Conservation (phyloP, 2,329 filamentous ascomycete genomes). For the Anthostomella pinea region DNA sequence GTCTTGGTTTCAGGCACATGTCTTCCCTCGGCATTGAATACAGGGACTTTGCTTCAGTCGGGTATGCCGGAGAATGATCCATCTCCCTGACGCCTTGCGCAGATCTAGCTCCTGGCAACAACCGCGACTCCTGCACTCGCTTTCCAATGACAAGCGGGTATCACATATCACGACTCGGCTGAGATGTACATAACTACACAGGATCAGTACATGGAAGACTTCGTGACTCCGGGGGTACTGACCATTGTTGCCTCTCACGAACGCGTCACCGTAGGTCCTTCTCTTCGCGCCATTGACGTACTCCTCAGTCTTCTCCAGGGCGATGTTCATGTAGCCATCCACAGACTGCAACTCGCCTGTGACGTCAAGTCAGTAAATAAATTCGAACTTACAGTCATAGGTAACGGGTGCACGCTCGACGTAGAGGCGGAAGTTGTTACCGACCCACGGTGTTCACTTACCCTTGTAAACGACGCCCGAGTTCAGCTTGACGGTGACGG, state of each 20-base stretch:
- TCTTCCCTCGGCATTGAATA: no score
- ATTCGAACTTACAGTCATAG: not conserved
- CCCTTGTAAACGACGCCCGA: slow-evolving; percentile 99
- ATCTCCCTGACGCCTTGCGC: no score
- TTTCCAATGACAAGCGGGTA: no score
- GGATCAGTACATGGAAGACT: slow-evolving; percentile 16
- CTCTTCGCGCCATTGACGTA: slow-evolving; percentile 81
- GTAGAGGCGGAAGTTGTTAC: no score
- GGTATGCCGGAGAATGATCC: no score
- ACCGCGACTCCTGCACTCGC: no score
- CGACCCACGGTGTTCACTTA: slow-evolving; percentile 39
- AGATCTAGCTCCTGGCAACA: no score
- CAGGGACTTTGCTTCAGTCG: no score
- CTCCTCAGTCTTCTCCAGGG: slow-evolving; percentile 92
- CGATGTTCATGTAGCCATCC: slow-evolving; percentile 99
- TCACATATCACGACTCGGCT: slow-evolving; percentile 49
- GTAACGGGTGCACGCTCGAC: no score
- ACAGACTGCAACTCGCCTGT: slow-evolving; percentile 92
- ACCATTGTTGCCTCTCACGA: slow-evolving; percentile 97
- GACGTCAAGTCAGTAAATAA: no score
- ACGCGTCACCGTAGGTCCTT: slow-evolving; percentile 87
- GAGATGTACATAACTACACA: slow-evolving; percentile 67
- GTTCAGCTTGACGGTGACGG: slow-evolving; percentile 96
- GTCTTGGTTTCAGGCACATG: no score
- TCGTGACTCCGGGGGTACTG: slow-evolving; percentile 20